Evolutionary conservation across 2,329 filamentous ascomycete species (phyloP), one percentile per base, ranked within the genome.

Genomic region (Aureobasidium sp.): DNA sequence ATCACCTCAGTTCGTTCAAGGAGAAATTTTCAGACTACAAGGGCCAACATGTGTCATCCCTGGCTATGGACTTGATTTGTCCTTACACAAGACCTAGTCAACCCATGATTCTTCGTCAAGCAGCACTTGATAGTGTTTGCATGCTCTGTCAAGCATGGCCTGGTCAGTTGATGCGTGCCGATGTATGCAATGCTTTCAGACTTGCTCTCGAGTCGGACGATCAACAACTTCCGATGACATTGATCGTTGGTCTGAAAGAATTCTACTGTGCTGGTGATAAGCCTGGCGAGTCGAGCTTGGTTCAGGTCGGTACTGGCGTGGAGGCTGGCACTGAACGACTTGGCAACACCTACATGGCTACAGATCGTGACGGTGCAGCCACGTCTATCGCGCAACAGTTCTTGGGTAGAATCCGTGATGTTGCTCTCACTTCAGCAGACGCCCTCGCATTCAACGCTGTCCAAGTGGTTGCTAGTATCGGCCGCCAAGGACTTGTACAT

Each of bases 381-480:
- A 91, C 90, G 62, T 87, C 89, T 27, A 89, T 96, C 13, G 93
- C 92, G 0, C 91, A 96, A 68, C 83, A 89, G 25, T 97, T 97
- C 70, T 77, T 97, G 37, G 83, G 84, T 62, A 84, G 91, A 62
- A 89, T 99, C 67, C 87, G 91, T 41, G 83, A 86, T n/a, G 89
- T 97, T 62, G 86, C 92, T 3, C 79, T 95, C 25, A 82, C 86
- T 11, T 86, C 85, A n/a, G 83, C 89, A 64, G 89, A 92, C 66
- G 84, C 90, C 2, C 86, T 92, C 69, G 91, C 92, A 2, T 83
- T 95, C 63, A 82, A 91, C 45, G 94, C 94, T 1, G 89, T 92
- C 45, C 89, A 96, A 70, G 86, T 97, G 16, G 84, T 99, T 67
- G 90, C 89, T 52, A 97, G 91, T 74, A 96, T 99, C 75, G 96